A percentile compares a stretch with the other conserved stretches of the same genome.
phyloP scores from a whole-genome alignment of 257 asterid genomes.

The Forsythia suspensa region DNA sequence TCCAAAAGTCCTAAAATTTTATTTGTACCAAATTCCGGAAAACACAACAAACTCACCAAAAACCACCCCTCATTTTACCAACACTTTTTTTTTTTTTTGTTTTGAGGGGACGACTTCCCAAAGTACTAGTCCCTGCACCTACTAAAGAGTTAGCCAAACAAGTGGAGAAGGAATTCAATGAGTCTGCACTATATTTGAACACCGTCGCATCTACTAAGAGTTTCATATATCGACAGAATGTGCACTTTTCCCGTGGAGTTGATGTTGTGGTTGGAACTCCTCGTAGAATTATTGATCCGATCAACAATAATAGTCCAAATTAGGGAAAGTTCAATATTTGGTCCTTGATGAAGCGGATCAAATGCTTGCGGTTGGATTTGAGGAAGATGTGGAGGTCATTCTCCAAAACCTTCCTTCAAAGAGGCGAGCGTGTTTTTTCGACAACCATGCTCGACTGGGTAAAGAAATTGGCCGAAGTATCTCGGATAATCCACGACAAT shows the following conservation, averaged over 20 bases:
- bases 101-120: too few relatives aligned
- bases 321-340: constrained; percentile 81
- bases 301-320: constrained; percentile 58
- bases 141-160: too few relatives aligned
- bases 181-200: constrained; percentile 75
- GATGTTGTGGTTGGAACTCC: constrained; percentile 74
- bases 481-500: constrained; percentile 79
- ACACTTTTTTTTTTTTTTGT: too few relatives aligned
- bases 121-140: too few relatives aligned
- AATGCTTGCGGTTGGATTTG: constrained; percentile 53
- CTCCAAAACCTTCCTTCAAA: constrained; percentile 43
- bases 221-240: constrained; percentile 62
- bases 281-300: constrained; percentile 89
- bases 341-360: constrained; percentile 51
- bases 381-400: constrained; percentile 85
- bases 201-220: constrained; percentile 77
- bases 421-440: too few relatives aligned
- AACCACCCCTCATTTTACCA: too few relatives aligned
- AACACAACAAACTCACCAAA: too few relatives aligned
- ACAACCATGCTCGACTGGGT: constrained; percentile 97
- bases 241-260: constrained; percentile 56
- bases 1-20: too few relatives aligned
- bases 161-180: constrained; percentile 6
- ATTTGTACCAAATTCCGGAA: too few relatives aligned
- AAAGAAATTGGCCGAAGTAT: constrained; percentile 69